These are phyloP conservation scores for Lagenaria siceraria DNA, from an alignment of 306 rosid species.

Conservation along the genomic window DNA sequence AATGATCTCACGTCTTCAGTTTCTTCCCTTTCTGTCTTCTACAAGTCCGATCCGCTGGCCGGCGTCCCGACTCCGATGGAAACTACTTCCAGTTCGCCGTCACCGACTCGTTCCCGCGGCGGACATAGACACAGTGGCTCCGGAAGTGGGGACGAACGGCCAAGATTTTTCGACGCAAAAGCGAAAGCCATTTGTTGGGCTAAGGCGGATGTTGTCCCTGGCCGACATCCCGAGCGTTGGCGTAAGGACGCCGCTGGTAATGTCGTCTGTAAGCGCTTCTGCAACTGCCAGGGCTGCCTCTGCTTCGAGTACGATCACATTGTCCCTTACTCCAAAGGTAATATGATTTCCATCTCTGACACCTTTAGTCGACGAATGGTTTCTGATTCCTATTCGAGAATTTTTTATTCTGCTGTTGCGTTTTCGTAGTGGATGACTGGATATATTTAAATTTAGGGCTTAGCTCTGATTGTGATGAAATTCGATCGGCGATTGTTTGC, in stretches of 20 bases:
- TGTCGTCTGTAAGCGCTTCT: slow-evolving; percentile 81
- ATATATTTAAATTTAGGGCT: background rate
- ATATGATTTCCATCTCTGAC: background rate
- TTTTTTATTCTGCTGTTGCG: background rate
- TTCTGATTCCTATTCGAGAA: background rate
- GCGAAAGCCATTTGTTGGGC: slow-evolving; percentile 59
- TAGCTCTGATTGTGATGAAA: background rate
- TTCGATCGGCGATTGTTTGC: slow-evolving; percentile 9
- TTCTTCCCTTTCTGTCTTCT: background rate
- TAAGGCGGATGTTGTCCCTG: slow-evolving; percentile 53
- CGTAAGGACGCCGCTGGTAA: slow-evolving; percentile 90
- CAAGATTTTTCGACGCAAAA: slow-evolving; percentile 52
- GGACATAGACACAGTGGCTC: background rate
- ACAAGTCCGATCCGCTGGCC: background rate
- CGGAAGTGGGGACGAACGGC: slow-evolving; percentile 31
- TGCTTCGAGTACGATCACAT: slow-evolving; percentile 93
- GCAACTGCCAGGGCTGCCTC: slow-evolving; percentile 83
- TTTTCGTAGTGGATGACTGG: background rate
- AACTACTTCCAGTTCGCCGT: slow-evolving; percentile 25
- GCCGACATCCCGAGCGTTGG: slow-evolving; percentile 97
- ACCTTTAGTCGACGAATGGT: background rate
- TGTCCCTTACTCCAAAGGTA: slow-evolving; percentile 82
- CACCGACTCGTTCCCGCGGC: slow-evolving; percentile 39
- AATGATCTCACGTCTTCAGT: background rate
- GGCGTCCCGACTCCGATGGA: background rate